Percentiles rank a stretch among this genome's conserved stretches.
Evolutionary conservation across 805 yeast species (phyloP).

Genomic region (Metschnikowia baotianmanensis): DNA sequence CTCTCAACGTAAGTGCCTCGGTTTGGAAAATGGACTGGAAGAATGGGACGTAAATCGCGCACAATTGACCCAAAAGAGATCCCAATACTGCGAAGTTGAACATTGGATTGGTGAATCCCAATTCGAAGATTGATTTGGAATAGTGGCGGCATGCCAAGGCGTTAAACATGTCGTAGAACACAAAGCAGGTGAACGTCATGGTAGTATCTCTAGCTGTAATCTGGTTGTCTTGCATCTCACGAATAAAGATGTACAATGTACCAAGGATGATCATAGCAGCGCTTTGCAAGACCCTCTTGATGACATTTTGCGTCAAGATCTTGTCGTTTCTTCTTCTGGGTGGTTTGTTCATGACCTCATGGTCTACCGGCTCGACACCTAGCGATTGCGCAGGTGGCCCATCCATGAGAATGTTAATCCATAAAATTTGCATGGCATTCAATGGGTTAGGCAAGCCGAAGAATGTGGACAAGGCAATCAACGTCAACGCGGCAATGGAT

Average conservation of each 20-base stretch:
- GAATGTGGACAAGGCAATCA: slow-evolving; percentile 83
- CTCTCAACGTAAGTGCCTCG: slow-evolving; percentile 75
- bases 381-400: slow-evolving; percentile 98
- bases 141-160: slow-evolving; percentile 92
- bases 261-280: slow-evolving; percentile 79
- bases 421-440: slow-evolving; percentile 96
- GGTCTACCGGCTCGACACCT: slow-evolving; percentile 97
- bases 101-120: slow-evolving; percentile 84
- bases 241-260: slow-evolving; percentile 80
- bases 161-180: slow-evolving; percentile 93
- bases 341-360: slow-evolving; percentile 93
- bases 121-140: slow-evolving; percentile 74
- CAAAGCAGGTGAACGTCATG: slow-evolving; percentile 98
- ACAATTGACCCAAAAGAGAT: slow-evolving; percentile 83
- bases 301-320: slow-evolving; percentile 68
- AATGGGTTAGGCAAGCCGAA: slow-evolving; percentile 90
- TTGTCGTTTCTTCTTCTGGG: slow-evolving; percentile 87
- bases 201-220: slow-evolving; percentile 96
- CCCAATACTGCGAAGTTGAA: slow-evolving; percentile 91
- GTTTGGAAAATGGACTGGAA: slow-evolving; percentile 93
- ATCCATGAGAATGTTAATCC: slow-evolving; percentile 98
- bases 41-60: slow-evolving; percentile 91
- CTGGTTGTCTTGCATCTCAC: slow-evolving; percentile 79
- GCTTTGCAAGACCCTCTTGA: slow-evolving; percentile 71
- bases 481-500: slow-evolving; percentile 88